Conservation (phyloP, 306 rosid species). For the Prinsepia uniflora region DNA sequence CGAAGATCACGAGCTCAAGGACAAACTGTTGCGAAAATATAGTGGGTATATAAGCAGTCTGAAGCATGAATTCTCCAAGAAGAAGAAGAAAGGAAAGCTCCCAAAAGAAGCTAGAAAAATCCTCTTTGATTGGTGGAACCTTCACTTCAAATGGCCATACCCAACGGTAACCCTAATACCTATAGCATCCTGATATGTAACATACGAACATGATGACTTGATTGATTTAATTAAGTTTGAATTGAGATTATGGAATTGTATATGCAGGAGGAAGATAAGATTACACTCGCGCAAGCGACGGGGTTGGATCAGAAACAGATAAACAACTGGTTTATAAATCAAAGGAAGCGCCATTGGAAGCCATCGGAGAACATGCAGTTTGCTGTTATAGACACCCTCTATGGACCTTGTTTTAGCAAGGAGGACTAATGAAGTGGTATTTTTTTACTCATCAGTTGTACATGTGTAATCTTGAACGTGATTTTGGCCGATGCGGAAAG, state of each 20-base stretch:
- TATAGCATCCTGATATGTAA: background rate
- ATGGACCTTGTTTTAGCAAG: conserved; percentile 29
- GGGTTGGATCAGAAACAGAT: conserved; percentile 71
- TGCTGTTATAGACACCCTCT: conserved; percentile 44
- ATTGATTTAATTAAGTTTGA: too few relatives aligned
- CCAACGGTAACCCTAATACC: conserved; percentile 51
- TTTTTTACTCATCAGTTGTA: background rate
- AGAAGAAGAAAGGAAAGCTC: conserved; percentile 61
- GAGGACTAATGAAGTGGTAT: background rate
- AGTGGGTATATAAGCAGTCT: conserved; percentile 58
- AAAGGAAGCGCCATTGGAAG: conserved; percentile 89
- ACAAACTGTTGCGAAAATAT: conserved; percentile 49
- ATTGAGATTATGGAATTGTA: background rate
- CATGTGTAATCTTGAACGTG: background rate
- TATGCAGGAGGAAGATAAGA: conserved; percentile 62
- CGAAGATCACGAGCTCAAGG: conserved; percentile 57
- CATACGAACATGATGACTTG: too few relatives aligned
- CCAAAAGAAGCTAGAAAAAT: conserved; percentile 65
- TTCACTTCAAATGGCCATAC: conserved; percentile 80
- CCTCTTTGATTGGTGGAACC: conserved; percentile 70
- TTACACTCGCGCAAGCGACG: conserved; percentile 54
- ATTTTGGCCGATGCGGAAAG: background rate
- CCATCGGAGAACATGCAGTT: conserved; percentile 53
- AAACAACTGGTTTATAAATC: conserved; percentile 82
- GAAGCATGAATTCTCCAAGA: conserved; percentile 59